Conservation (phyloP, 2,329 filamentous ascomycete species). For the Davidsoniella australis region DNA sequence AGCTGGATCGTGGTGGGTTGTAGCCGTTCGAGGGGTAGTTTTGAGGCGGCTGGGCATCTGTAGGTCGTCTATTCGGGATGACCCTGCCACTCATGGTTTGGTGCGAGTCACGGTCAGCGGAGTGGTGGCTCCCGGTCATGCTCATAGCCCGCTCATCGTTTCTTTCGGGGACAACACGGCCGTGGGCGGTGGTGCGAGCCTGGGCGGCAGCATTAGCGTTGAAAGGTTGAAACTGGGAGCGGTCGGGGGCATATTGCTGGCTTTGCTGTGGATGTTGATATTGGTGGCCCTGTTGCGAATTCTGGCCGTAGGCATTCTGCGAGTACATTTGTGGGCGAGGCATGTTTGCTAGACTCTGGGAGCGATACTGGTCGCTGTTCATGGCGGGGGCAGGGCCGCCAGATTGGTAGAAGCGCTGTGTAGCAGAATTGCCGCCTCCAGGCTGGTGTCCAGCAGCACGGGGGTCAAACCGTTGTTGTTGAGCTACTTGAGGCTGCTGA, state of each 20-base stretch:
- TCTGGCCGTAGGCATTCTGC: slow-evolving; percentile 41
- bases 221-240: slow-evolving; percentile 9
- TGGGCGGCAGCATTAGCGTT: slow-evolving; percentile 17
- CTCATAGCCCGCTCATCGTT: slow-evolving; percentile 93
- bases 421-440: slow-evolving; percentile 24
- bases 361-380: slow-evolving; percentile 73
- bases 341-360: slow-evolving; percentile 75
- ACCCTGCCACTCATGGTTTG: slow-evolving; percentile 89
- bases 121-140: slow-evolving; percentile 58
- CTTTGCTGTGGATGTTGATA: slow-evolving; percentile 29
- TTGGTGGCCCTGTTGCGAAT: slow-evolving; percentile 36
- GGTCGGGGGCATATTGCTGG: background rate
- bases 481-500: slow-evolving; percentile 5
- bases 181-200: slow-evolving; percentile 76
- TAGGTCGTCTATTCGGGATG: slow-evolving; percentile 54
- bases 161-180: slow-evolving; percentile 76
- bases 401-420: slow-evolving; percentile 44
- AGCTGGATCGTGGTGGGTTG: slow-evolving; percentile 17
- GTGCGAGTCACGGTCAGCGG: slow-evolving; percentile 59
- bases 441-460: slow-evolving; percentile 30
- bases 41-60: slow-evolving; percentile 19
- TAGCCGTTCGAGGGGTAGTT: slow-evolving; percentile 7
- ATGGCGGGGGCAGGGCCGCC: slow-evolving; percentile 49
- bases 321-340: slow-evolving; percentile 59
- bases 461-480: slow-evolving; percentile 33